Conservation (phyloP, 306 rosid genomes). For the Elaeagnus macrophylla region DNA sequence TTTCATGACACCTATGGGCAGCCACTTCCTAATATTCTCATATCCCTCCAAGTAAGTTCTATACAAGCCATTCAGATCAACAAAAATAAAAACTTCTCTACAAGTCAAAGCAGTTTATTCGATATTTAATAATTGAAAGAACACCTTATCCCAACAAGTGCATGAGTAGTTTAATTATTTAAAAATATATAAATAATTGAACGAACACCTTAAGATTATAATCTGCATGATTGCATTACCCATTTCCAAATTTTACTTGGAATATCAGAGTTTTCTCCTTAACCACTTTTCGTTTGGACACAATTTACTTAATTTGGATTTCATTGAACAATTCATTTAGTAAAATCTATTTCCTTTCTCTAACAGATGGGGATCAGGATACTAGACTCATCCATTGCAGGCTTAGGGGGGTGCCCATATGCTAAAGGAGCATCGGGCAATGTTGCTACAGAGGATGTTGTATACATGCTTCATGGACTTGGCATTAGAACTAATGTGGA, state of each 20-base stretch:
- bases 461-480: constrained; percentile 79
- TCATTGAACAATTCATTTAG: neutral
- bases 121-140: too few species aligned
- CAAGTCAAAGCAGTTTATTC: too few species aligned
- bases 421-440: constrained; percentile 74
- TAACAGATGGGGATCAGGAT: constrained; percentile 63
- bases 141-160: too few species aligned
- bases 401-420: constrained; percentile 68
- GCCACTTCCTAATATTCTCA: constrained; percentile 67
- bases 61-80: neutral
- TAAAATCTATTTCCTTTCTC: constrained; percentile 2
- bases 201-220: too few species aligned
- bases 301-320: too few species aligned
- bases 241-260: too few species aligned
- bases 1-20: constrained; percentile 94
- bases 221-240: too few species aligned
- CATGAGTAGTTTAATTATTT: too few species aligned
- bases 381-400: constrained; percentile 49
- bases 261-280: too few species aligned
- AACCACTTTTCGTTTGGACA: too few species aligned
- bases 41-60: constrained; percentile 72
- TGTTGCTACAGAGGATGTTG: constrained; percentile 87
- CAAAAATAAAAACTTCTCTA: neutral
- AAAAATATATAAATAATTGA: too few species aligned
- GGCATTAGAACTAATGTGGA: constrained; percentile 74